These are phyloP conservation scores for Metschnikowia santaceciliae DNA, from an alignment of 805 yeast species.

Conservation along the genomic window DNA sequence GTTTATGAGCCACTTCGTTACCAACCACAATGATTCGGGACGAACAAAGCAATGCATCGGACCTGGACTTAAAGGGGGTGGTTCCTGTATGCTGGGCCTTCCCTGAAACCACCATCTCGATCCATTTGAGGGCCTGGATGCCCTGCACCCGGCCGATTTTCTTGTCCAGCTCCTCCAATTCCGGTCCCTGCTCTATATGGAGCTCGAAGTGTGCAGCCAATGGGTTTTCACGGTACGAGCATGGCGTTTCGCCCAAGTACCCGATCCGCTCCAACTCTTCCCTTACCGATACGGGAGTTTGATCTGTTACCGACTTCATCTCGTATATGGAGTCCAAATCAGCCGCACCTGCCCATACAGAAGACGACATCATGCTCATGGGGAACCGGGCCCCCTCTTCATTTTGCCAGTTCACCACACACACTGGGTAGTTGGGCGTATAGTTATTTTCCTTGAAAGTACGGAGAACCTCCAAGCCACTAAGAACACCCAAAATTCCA, in stretches of 20 bases:
- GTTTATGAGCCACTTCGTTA: conserved; percentile 49
- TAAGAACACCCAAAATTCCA: conserved; percentile 65
- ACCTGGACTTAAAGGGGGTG: conserved; percentile 58
- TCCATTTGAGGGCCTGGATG: conserved; percentile 66
- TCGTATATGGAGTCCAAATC: conserved; percentile 47
- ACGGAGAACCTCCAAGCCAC: conserved; percentile 64
- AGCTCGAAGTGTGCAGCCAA: conserved; percentile 68
- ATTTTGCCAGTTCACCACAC: conserved; percentile 67
- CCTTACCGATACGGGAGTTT: conserved; percentile 42
- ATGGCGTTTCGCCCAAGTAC: conserved; percentile 50
- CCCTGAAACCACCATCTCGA: conserved; percentile 52
- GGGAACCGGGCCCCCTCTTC: conserved; percentile 81
- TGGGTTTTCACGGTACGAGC: conserved; percentile 48
- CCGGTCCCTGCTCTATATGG: conserved; percentile 77
- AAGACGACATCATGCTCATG: conserved; percentile 60
- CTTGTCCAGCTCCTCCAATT: conserved; percentile 52
- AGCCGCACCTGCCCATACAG: conserved; percentile 60
- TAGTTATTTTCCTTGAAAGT: conserved; percentile 57
- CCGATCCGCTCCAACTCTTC: conserved; percentile 60
- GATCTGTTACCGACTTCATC: conserved; percentile 53
- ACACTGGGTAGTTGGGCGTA: conserved; percentile 63
- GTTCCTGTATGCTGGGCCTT: conserved; percentile 73
- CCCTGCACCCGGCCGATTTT: conserved; percentile 64
- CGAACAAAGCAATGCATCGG: conserved; percentile 59
- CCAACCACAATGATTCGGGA: conserved; percentile 54